A percentile compares a stretch with the other conserved stretches of the same genome.
Conservation (phyloP, 2,329 filamentous ascomycete genomes). For the Hysterium pulicare region DNA sequence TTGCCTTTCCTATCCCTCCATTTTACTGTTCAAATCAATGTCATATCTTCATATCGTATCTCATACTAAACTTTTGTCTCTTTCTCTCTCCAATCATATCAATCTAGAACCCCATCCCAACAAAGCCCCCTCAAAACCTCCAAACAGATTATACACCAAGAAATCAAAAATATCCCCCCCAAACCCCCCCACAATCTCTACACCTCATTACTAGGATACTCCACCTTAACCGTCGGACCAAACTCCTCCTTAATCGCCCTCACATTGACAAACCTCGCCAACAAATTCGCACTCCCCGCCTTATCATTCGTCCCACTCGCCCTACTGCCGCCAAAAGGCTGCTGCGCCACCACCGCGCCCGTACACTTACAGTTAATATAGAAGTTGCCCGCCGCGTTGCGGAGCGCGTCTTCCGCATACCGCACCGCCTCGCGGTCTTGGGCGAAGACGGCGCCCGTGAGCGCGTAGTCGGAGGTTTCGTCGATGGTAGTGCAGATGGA, state of each 20-base stretch:
- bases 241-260: conserved; percentile 57
- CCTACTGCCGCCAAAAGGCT: conserved; percentile 53
- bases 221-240: conserved; percentile 44
- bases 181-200: too few species aligned
- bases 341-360: conserved; percentile 48
- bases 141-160: too few species aligned
- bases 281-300: conserved; percentile 51
- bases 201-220: conserved; percentile 53
- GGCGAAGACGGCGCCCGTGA: conserved; percentile 75
- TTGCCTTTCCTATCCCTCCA: too few species aligned
- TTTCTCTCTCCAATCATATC: too few species aligned
- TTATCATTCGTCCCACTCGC: conserved; percentile 58
- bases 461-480: conserved; percentile 69
- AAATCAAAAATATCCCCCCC: too few species aligned
- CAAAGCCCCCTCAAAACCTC: too few species aligned
- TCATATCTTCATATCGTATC: too few species aligned
- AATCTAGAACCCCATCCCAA: too few species aligned
- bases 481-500: conserved; percentile 64
- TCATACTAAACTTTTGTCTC: too few species aligned
- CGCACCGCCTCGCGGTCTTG: conserved; percentile 63
- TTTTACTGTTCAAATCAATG: too few species aligned
- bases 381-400: conserved; percentile 76
- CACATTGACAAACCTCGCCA: conserved; percentile 55
- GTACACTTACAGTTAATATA: conserved; percentile 80
- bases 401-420: conserved; percentile 66